Base-by-base conservation (phyloP, 352 stramenopile species). In the Pythium rishiriense region DNA sequence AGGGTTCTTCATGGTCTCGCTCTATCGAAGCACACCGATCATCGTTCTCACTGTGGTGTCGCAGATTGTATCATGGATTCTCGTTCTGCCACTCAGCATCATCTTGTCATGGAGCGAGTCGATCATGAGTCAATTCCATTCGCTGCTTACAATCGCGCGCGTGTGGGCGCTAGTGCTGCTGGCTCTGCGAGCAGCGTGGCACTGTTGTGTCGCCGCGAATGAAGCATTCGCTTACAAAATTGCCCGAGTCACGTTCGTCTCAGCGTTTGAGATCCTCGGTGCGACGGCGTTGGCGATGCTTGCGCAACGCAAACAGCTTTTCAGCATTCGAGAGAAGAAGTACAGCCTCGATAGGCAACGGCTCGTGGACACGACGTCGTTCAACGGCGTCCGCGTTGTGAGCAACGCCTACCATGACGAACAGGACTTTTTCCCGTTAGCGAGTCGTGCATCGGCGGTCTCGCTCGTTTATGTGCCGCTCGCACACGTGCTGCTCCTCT, bases 11-110 rank as follows among this genome's bases (percentile, higher is more conserved):
- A 25, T 48, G 1, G 25, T 45, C 5, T 66, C 68, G 33, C 66
- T 84, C n/a, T 61, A 77, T 14, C 70, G 76, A 17, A 87, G 78
- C 37, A 66, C 68, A 10, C 67, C 67, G 0, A 58, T 85, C 31
- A 58, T 65, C 14, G 19, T 69, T 11, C 60, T 89, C 14, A 78
- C 72, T n/a, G 8, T 72, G 19, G 21, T 79, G 19, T 74, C 78
- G 7, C 66, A 74, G 24, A n/a, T 84, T 17, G 28, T 89, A 6
- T 76, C 78, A 4, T 89, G 80, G 78, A 70, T 69, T 21, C 43
- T 83, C n/a, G 46, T 89, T n/a, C 33, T 84, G 19, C 80, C 78
- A 10, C 68, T 65, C 10, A 55, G 58, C n/a, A 60, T 69, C 4
- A 57, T 78, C 28, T 74, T 70, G 70, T 76, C 39, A 58, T 62